These are phyloP conservation scores for Termitomyces sp. DNA, from an alignment of 768 basidiomycete species.

Conservation along the genomic window DNA sequence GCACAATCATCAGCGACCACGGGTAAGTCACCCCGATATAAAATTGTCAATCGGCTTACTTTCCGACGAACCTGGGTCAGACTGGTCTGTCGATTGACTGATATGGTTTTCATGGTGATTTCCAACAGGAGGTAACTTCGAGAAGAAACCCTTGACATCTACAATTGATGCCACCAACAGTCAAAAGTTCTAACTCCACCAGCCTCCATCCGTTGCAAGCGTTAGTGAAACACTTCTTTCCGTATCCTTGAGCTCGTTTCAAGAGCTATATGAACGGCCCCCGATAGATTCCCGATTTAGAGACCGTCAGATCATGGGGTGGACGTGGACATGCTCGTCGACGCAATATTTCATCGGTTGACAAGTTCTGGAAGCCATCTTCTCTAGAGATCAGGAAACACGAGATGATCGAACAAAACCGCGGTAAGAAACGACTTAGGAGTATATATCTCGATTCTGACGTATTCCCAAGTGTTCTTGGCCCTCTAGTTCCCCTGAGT, in stretches of 20 bases:
- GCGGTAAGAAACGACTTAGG: not conserved
- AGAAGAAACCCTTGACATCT: not conserved
- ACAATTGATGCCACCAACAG: not conserved
- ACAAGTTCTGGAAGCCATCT: no score
- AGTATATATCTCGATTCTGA: not conserved
- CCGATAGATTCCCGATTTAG: not conserved
- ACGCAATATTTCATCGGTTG: no score
- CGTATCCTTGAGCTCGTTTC: not conserved
- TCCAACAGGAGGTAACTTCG: no score
- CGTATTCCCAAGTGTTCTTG: no score
- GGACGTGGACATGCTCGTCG: no score
- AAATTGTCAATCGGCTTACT: not conserved
- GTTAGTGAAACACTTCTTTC: not conserved
- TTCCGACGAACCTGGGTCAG: not conserved
- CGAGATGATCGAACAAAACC: not conserved
- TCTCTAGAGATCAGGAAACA: not conserved
- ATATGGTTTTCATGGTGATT: no score
- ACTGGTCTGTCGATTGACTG: not conserved
- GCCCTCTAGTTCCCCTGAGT: no score
- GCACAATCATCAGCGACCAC: not conserved
- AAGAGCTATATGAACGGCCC: not conserved
- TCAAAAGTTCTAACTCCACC: not conserved
- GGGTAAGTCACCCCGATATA: not conserved
- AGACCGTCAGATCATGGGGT: not conserved
- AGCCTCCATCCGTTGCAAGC: not conserved